Evolutionary conservation across 305 asterid genomes (phyloP).

Genomic region (Ajuga reptans): DNA sequence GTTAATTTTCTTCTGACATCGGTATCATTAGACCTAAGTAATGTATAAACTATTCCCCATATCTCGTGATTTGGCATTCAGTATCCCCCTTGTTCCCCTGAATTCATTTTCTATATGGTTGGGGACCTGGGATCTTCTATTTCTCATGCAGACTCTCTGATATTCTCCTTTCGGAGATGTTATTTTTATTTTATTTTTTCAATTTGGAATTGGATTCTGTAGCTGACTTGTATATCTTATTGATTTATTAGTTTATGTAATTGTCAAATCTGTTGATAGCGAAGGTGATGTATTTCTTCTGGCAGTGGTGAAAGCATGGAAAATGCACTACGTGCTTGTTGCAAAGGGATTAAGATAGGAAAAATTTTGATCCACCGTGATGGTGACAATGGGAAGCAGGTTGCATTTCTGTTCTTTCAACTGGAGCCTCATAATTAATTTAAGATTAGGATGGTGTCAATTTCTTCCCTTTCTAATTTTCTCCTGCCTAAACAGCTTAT

Average conservation of each 20-base stretch:
- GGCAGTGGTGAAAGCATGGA: slow-evolving; percentile 98
- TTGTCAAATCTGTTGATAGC: neutral
- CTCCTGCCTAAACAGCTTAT: slow-evolving; percentile 56
- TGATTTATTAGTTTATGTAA: neutral
- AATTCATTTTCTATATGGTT: neutral
- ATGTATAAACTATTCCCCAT: neutral
- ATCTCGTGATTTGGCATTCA: neutral
- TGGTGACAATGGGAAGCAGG: slow-evolving; percentile 98
- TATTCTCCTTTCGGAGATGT: neutral
- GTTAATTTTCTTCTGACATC: neutral
- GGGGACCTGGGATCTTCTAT: neutral
- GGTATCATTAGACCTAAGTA: neutral
- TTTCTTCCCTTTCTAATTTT: neutral
- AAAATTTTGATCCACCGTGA: slow-evolving; percentile 92
- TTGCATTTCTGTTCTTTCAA: slow-evolving; percentile 16
- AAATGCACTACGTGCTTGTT: slow-evolving; percentile 95
- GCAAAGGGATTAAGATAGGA: slow-evolving; percentile 97
- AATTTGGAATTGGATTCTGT: neutral
- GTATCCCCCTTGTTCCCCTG: neutral
- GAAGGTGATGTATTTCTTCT: slow-evolving; percentile 12
- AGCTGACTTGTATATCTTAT: neutral
- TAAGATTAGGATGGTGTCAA: slow-evolving; percentile 6
- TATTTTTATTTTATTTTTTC: neutral
- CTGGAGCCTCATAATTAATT: neutral
- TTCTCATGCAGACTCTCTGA: neutral